These are phyloP conservation scores for Murraya paniculata DNA, from an alignment of 345 rosid species.

Conservation along the genomic window DNA sequence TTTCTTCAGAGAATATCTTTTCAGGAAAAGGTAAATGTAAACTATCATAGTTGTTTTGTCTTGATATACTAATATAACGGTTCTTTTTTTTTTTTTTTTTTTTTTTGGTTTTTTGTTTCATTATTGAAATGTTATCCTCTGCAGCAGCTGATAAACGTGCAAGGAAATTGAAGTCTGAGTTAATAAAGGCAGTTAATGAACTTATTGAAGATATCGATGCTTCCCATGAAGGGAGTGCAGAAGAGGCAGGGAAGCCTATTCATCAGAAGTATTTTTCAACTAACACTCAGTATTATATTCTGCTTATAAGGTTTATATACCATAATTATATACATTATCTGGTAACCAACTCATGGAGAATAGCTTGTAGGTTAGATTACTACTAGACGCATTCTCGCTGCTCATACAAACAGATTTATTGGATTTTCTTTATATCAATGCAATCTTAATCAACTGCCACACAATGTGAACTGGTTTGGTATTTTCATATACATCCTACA, in stretches of 20 bases:
- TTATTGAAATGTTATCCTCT: conserved; percentile 3
- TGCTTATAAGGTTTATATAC: background rate
- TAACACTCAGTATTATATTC: background rate
- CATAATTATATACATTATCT: background rate
- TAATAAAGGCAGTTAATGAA: conserved; percentile 53
- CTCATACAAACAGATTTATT: background rate
- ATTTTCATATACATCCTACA: background rate
- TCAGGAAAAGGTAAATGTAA: conserved; percentile 54
- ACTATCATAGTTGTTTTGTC: background rate
- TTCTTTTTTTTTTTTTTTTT: background rate
- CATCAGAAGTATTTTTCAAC: conserved; percentile 51
- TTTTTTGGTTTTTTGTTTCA: background rate
- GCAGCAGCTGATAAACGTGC: conserved; percentile 52
- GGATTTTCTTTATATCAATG: background rate
- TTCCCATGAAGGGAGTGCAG: conserved; percentile 61
- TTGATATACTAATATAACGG: background rate
- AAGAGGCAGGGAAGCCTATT: conserved; percentile 61
- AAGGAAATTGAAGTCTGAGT: conserved; percentile 47
- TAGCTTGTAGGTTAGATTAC: background rate
- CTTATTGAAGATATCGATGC: conserved; percentile 53
- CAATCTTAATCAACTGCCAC: background rate
- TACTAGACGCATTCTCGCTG: background rate
- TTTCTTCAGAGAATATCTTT: conserved; percentile 40
- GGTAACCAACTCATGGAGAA: background rate
- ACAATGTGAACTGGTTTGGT: background rate